Percentiles rank a stretch among this genome's conserved stretches.
These are phyloP conservation scores for Ampelocalamus luodianensis DNA, from an alignment of 176 grass and related monocot species.

Conservation along the genomic window DNA sequence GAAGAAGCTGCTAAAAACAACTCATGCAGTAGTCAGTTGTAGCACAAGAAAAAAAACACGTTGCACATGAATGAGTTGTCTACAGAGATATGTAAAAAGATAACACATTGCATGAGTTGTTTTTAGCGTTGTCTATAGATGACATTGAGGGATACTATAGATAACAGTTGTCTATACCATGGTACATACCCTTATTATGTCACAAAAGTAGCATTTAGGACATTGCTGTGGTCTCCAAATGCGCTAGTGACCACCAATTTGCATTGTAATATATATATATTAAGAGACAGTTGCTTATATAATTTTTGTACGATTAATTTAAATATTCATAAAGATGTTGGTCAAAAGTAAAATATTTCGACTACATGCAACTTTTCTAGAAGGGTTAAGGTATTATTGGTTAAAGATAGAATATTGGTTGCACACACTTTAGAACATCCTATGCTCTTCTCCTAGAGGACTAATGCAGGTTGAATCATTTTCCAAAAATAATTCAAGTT, in stretches of 20 bases:
- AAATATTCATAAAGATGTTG: background rate
- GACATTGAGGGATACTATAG: too few species aligned
- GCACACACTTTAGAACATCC: background rate
- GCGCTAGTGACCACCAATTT: too few species aligned
- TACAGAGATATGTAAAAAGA: too few species aligned
- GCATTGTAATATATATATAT: background rate
- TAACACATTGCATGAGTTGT: too few species aligned
- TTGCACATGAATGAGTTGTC: too few species aligned
- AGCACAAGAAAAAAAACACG: too few species aligned
- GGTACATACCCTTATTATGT: background rate
- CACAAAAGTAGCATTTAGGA: background rate
- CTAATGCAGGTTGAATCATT: background rate
- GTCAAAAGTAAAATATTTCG: too few species aligned
- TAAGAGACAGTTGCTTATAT: background rate
- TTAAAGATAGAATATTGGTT: background rate
- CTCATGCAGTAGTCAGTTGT: too few species aligned
- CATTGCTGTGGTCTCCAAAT: background rate
- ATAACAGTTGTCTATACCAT: too few species aligned
- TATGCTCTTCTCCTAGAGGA: too few species aligned
- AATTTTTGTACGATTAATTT: background rate
- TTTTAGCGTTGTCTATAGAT: too few species aligned
- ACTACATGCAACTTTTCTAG: background rate
- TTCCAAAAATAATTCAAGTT: background rate
- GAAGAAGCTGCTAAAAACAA: too few species aligned
- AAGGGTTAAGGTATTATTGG: background rate